Conservation (phyloP, 176 grass and related monocot species). For the Urochloa ruziziensis region DNA sequence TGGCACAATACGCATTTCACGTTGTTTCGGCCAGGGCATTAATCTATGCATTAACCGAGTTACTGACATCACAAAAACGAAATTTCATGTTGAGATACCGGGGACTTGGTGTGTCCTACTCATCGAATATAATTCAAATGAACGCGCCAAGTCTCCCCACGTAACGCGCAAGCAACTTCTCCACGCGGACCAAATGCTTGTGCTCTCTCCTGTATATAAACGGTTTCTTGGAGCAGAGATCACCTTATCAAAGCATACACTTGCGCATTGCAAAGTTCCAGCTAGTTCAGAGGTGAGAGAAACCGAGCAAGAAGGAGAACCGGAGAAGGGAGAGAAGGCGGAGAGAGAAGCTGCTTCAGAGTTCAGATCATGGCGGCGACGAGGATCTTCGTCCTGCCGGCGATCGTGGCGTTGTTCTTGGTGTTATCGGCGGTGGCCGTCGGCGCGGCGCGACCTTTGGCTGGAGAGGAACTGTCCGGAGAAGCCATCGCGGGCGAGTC, state of each 20-base stretch:
- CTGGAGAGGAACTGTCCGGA: background rate
- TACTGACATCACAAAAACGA: background rate
- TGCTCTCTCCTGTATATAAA: conserved; percentile 11
- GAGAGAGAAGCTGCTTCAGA: background rate
- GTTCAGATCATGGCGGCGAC: conserved; percentile 3
- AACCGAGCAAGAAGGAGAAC: background rate
- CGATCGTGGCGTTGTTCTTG: conserved; percentile 21
- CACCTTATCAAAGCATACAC: background rate
- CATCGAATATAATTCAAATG: conserved; percentile 7
- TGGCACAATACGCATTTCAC: background rate
- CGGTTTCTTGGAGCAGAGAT: background rate
- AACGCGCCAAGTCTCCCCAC: background rate
- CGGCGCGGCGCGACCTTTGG: conserved; percentile 27
- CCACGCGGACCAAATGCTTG: background rate
- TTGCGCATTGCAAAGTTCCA: background rate
- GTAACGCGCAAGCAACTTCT: conserved; percentile 28
- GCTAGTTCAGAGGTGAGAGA: background rate
- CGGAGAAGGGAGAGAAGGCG: background rate
- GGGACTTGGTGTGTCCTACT: background rate
- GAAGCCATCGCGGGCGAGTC: conserved; percentile 5
- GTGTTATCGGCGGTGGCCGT: conserved; percentile 8
- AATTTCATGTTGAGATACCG: background rate
- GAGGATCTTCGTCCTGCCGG: conserved; percentile 11
- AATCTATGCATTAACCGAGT: background rate
- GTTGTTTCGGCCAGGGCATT: too few species aligned